Base-by-base conservation (phyloP, 106 monocot genomes). In the Narthecium ossifragum region DNA sequence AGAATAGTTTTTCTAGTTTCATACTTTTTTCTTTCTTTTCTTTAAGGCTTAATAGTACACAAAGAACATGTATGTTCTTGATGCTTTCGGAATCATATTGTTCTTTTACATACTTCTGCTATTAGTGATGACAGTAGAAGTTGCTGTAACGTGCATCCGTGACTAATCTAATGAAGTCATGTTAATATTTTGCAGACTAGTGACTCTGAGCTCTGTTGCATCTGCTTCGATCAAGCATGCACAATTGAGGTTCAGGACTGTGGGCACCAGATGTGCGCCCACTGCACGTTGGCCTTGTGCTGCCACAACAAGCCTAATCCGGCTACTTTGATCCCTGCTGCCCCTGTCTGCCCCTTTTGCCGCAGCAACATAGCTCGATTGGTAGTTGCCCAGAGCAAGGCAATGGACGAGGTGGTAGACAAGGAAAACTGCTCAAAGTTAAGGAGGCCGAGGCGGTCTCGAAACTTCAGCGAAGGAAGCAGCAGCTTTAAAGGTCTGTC, bases 401-500 rank as follows among this genome's bases (percentile, higher is more conserved):
- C 10, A 29, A 24, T 9, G 3, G 51, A 64, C 6, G 33, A 37
- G 13, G 52, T 15, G 13, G 52, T 15, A 9, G 66, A 60, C 26
- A 33, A 20, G 24, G 52, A 66, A 14, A 32, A 1, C 59, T 33
- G 8, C 48, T 55, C 61, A 6, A 75, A 62, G 37, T 14, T 36
- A 25, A 62, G 55, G 47, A 31, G 31, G 23, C 27, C 65, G 3
- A 59, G 51, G 32, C 57, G 40, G 58, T 58, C 63, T 17, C 29
- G 31, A 8, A 63, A 64, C 26, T 70, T 74, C 18, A 52, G 58
- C 8, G 69, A 69, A 25, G 69, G 69, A 29, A 70, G 75, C 37
- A 76, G 69, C 51, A 76, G 75, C 58, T 69, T 70, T 64, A 76
- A 70, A 41, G 39, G 63, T 3, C 24, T 70, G 51, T 33, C 75